Base-by-base conservation (phyloP, 352 stramenopile species). In the Globisporangium mamillatum region DNA sequence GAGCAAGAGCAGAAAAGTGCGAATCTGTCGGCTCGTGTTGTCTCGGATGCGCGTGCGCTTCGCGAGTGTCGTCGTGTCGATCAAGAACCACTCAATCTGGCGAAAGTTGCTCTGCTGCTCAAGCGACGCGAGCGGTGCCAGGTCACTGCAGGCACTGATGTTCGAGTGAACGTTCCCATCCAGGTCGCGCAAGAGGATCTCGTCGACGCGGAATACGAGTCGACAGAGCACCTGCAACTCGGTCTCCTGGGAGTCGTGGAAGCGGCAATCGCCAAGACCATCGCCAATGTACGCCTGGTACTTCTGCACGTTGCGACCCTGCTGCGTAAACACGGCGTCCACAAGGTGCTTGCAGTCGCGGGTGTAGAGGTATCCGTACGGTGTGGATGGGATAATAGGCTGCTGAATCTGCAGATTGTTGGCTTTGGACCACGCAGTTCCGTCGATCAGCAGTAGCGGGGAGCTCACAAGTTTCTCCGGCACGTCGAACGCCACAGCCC, bases 241-340 rank as follows among this genome's bases (percentile, higher is more conserved):
- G 0, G 76, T 83, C 36, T 83, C 76, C 20, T 83, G 76, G 0
- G 76, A 83, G 22, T 83, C 76, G 12, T 71, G 67, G 52, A 80
- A 80, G 1, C 57, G 63, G 44, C 74, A 81, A 60, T 79, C 71
- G 1, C 76, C 74, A 5, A 79, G 46, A 1, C 74, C 74, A 24
- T 83, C 76, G 8, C 76, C 72, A 46, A 81, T 71, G 24, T 75
- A 83, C 7, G 74, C 72, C 24, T 81, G 76, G 44, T 83, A 80
- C 32, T 83, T 83, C 50, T 81, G 74, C 10, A 81, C 76, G 20
- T 83, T 83, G 38, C 76, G 76, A 34, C 76, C 76, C 12, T 60
- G 67, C 34, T 79, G 67, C 12, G 67, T 38, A 60, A 78, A 74
- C 4, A 70, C 74, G 0, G 46, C 63, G 32, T 80, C 63, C 14